Conservation (phyloP, 2,329 filamentous ascomycete genomes). For the Fusarium verrucosum region DNA sequence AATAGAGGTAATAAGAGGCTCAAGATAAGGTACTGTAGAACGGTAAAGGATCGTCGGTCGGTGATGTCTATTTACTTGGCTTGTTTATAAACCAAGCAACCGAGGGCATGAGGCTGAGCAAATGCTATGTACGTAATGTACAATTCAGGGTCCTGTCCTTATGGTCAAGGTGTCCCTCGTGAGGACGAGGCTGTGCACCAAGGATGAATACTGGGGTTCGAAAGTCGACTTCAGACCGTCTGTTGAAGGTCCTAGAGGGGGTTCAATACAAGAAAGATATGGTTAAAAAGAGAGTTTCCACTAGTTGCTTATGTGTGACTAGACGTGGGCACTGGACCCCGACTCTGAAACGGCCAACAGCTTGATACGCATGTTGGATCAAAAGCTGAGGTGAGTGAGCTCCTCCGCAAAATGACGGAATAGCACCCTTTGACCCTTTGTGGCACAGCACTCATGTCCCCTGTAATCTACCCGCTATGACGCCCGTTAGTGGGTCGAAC, state of each 20-base stretch:
- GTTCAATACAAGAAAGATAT: background rate
- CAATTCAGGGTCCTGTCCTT: slow-evolving; percentile 22
- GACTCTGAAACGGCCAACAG: slow-evolving; percentile 12
- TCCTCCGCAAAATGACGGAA: slow-evolving; percentile 35
- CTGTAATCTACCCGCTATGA: slow-evolving; percentile 27
- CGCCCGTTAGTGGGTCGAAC: slow-evolving; percentile 23
- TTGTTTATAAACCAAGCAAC: slow-evolving; percentile 20
- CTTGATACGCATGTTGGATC: slow-evolving; percentile 11
- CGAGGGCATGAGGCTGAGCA: slow-evolving; percentile 42
- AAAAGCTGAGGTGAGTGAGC: slow-evolving; percentile 20
- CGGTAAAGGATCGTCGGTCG: background rate
- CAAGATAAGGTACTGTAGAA: slow-evolving; percentile 6
- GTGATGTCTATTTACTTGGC: slow-evolving; percentile 25
- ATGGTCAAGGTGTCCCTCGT: slow-evolving; percentile 23
- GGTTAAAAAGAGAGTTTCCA: slow-evolving; percentile 2
- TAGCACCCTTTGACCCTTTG: background rate
- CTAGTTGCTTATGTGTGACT: slow-evolving; percentile 4
- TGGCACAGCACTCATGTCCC: slow-evolving; percentile 16
- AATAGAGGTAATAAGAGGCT: slow-evolving; percentile 20
- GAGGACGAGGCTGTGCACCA: slow-evolving; percentile 42
- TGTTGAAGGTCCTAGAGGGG: slow-evolving; percentile 6
- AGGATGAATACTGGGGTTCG: slow-evolving; percentile 17
- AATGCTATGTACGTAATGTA: slow-evolving; percentile 31
- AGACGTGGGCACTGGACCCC: slow-evolving; percentile 1
- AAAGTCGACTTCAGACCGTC: slow-evolving; percentile 8